These are phyloP conservation scores for Trichoderma sp. DNA, from an alignment of 2,329 filamentous ascomycete genomes.

Conservation along the genomic window DNA sequence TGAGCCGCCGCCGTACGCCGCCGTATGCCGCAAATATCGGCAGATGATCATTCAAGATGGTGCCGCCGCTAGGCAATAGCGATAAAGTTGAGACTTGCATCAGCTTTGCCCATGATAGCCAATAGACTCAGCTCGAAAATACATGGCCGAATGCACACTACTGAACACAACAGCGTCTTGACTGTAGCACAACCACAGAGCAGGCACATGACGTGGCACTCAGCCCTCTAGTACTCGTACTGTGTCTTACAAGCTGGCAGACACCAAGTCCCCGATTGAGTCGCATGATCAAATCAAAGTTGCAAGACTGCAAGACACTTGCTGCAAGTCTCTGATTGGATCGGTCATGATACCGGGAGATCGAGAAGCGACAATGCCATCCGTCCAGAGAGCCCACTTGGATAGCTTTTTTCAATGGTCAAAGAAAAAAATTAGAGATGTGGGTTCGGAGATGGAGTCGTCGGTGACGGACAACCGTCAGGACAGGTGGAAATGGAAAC, in stretches of 20 bases:
- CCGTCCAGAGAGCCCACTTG: neutral
- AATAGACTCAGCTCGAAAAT: neutral
- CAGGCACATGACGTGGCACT: neutral
- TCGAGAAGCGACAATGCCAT: neutral
- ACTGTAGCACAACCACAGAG: neutral
- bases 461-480: neutral
- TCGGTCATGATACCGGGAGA: neutral
- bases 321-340: neutral
- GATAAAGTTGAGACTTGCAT: neutral
- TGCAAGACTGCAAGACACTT: neutral
- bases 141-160: neutral
- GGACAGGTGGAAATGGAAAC: neutral
- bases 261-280: neutral
- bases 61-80: neutral
- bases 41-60: neutral
- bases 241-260: neutral
- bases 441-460: neutral
- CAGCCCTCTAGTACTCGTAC: neutral
- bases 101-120: neutral
- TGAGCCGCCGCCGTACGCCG: neutral
- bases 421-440: neutral
- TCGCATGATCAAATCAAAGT: neutral
- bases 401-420: neutral
- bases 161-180: neutral
- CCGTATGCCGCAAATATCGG: neutral